Conservation (phyloP, 2,329 filamentous ascomycete genomes). For the Hypoxylon sp. region DNA sequence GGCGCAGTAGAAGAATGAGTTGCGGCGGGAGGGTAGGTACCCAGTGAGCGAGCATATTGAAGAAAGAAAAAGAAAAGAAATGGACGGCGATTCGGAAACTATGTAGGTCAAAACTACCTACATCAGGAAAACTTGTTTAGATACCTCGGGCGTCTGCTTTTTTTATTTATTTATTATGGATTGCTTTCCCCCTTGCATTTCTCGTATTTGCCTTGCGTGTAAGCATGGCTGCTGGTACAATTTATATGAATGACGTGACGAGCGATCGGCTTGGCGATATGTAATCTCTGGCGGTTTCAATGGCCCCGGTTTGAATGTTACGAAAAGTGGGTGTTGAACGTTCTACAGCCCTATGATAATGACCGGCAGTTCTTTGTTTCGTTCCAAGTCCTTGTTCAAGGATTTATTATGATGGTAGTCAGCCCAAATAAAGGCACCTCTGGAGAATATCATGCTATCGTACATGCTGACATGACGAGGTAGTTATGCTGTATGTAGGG, state of each 20-base stretch:
- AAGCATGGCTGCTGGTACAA: neutral
- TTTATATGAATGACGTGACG: constrained; percentile 1
- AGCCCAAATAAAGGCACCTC: too few species aligned
- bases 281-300: constrained; percentile 1
- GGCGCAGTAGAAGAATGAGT: neutral
- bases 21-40: neutral
- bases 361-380: neutral
- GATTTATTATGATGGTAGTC: neutral
- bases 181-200: constrained; percentile 2
- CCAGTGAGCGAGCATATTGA: neutral
- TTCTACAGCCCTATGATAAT: neutral
- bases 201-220: neutral
- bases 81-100: neutral
- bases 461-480: too few species aligned
- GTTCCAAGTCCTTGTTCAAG: neutral
- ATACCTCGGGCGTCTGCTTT: constrained; percentile 22
- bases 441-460: too few species aligned
- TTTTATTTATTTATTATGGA: neutral
- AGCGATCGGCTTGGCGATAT: constrained; percentile 3
- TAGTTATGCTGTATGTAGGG: too few species aligned
- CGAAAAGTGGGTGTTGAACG: neutral
- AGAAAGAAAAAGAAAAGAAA: neutral
- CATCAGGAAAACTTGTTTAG: constrained; percentile 2
- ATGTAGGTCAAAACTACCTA: neutral
- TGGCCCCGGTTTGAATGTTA: neutral